Evolutionary conservation across 495 filamentous ascomycete species (phyloP).

Genomic region (Penicillium manginii): DNA sequence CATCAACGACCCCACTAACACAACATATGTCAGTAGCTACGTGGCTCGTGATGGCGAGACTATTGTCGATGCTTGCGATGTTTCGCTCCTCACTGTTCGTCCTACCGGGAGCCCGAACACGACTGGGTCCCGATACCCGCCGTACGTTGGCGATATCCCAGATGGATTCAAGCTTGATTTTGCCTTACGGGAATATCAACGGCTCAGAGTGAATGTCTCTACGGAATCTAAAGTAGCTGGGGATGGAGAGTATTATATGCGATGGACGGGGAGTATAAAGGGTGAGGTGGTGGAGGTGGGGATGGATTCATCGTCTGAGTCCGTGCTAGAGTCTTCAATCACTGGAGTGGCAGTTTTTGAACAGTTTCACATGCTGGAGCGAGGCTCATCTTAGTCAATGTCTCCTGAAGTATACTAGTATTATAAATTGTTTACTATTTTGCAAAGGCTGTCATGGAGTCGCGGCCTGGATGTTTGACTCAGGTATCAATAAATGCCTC

Average conservation of each 20-base stretch:
- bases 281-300: constrained; percentile 20
- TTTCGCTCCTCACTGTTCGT: constrained; percentile 15
- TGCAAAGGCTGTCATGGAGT: too few species aligned
- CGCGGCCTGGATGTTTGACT: too few species aligned
- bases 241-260: constrained; percentile 26
- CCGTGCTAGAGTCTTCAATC: constrained; percentile 1
- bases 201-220: constrained; percentile 27
- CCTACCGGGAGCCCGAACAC: constrained; percentile 17
- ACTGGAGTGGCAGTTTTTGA: constrained; percentile 28
- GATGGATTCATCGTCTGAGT: neutral
- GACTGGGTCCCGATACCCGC: constrained; percentile 27
- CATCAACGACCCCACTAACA: constrained; percentile 18
- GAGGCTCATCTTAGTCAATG: too few species aligned
- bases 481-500: too few species aligned
- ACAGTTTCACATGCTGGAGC: constrained; percentile 21
- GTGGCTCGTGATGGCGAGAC: constrained; percentile 30
- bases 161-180: constrained; percentile 25
- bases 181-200: constrained; percentile 8
- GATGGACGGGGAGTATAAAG: constrained; percentile 30
- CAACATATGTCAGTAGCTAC: constrained; percentile 36
- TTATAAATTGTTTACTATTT: too few species aligned
- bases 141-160: constrained; percentile 19
- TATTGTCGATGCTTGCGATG: constrained; percentile 23
- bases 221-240: constrained; percentile 15
- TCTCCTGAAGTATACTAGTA: too few species aligned